A percentile compares a stretch with the other conserved stretches of the same genome.
These are phyloP conservation scores for Syzygium grande DNA, from an alignment of 345 rosid genomes.

Conservation along the genomic window DNA sequence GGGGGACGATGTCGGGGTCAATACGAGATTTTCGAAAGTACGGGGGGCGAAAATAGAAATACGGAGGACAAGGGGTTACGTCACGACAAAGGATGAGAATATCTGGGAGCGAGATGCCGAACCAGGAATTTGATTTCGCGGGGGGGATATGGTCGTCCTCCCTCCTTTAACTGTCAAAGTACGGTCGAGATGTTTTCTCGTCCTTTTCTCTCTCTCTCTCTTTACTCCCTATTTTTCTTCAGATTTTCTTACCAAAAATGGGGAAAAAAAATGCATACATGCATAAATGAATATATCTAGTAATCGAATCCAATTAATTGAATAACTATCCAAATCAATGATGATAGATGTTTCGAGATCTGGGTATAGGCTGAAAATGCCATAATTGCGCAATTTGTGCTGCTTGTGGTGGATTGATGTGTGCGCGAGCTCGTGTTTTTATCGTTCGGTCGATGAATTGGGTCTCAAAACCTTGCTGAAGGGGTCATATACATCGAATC, in stretches of 20 bases:
- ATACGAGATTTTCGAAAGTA: background rate
- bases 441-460: background rate
- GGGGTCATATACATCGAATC: rapidly evolving
- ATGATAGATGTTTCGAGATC: background rate
- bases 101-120: slow-evolving; percentile 14
- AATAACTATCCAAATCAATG: background rate
- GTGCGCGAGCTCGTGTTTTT: background rate
- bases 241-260: background rate
- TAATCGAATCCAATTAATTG: no score
- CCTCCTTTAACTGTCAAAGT: background rate
- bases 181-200: background rate
- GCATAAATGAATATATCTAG: no score
- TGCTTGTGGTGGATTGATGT: background rate
- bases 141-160: background rate
- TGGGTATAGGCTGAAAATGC: background rate
- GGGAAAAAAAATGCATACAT: background rate
- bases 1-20: background rate
- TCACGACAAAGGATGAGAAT: slow-evolving; percentile 23
- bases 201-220: background rate
- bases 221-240: background rate
- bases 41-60: background rate
- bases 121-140: slow-evolving; percentile 3
- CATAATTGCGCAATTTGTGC: background rate
- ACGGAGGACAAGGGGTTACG: slow-evolving; percentile 6
- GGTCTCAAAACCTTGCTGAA: rapidly evolving